phyloP scores from a whole-genome alignment of 225 moss, liverwort and hornwort genomes.

The Pleurozium schreberi region DNA sequence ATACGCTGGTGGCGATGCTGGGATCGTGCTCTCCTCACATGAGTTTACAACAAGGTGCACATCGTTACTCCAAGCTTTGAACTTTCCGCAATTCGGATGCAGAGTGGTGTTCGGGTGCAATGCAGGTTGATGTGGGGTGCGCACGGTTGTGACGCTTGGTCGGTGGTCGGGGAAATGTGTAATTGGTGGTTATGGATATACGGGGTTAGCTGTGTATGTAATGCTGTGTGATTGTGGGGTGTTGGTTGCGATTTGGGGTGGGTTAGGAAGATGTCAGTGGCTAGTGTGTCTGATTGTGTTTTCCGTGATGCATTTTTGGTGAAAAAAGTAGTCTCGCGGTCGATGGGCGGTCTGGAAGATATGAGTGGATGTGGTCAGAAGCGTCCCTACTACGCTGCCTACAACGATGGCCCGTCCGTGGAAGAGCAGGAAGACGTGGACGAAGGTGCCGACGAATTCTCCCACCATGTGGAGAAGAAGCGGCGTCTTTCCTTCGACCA shows the following conservation, averaged over 20 bases:
- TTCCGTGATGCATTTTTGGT: background rate
- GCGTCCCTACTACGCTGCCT: conserved; percentile 43
- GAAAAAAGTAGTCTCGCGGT: conserved; percentile 25
- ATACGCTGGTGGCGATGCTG: conserved; percentile 83
- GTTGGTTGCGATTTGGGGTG: too few relatives aligned
- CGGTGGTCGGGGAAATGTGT: background rate
- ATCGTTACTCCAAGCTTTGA: background rate
- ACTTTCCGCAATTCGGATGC: background rate
- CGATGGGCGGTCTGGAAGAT: conserved; percentile 43
- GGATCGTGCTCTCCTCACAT: conserved; percentile 61
- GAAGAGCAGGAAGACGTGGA: conserved; percentile 55
- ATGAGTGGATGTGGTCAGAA: conserved; percentile 44
- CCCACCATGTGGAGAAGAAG: conserved; percentile 80
- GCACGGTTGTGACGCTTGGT: background rate
- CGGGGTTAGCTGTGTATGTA: background rate
- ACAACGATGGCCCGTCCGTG: conserved; percentile 41
- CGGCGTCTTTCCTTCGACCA: conserved; percentile 78
- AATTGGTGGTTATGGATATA: background rate
- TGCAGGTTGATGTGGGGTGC: background rate
- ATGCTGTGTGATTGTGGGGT: background rate
- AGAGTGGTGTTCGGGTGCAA: background rate
- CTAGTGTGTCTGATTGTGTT: background rate
- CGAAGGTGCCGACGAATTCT: conserved; percentile 60
- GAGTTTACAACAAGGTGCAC: conserved; percentile 31
- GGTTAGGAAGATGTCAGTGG: background rate